Evolutionary conservation across 331 rosid genomes (phyloP).

Genomic region (Quercus tomentella): DNA sequence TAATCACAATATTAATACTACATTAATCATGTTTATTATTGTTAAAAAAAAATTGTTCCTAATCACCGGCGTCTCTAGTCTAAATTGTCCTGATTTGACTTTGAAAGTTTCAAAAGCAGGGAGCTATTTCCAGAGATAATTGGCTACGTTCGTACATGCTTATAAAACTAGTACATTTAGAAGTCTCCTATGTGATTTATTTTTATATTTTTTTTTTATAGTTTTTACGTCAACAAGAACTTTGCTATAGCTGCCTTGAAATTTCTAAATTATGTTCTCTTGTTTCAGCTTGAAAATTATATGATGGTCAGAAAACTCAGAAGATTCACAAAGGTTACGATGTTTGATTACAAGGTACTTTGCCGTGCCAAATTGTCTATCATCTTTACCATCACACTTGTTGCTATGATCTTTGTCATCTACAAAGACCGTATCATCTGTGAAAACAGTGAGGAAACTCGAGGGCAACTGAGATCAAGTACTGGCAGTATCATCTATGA

Average conservation of each 20-base stretch:
- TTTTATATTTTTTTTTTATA: too few relatives aligned
- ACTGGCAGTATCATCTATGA: too few relatives aligned
- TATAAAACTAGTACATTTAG: too few relatives aligned
- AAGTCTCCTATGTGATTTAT: too few relatives aligned
- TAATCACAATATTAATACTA: too few relatives aligned
- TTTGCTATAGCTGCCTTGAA: conserved; percentile 9
- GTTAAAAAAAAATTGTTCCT: too few relatives aligned
- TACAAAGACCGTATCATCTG: conserved; percentile 14
- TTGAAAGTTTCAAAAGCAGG: too few relatives aligned
- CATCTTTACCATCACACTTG: conserved; percentile 26
- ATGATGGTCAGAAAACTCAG: neutral
- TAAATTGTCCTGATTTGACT: too few relatives aligned
- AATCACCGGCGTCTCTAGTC: too few relatives aligned
- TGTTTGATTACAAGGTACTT: conserved; percentile 21
- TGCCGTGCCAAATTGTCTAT: conserved; percentile 27
- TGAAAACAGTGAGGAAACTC: conserved; percentile 4
- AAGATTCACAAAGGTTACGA: neutral
- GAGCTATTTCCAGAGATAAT: too few relatives aligned
- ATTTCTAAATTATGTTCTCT: neutral
- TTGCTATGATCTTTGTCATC: conserved; percentile 36
- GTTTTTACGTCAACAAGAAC: neutral
- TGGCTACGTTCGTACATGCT: too few relatives aligned
- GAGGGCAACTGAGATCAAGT: conserved; percentile 18
- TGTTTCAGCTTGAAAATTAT: conserved; percentile 13
- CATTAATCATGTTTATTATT: too few relatives aligned